Base-by-base conservation (phyloP, 169 alveolate genomes). In the Cryptosporidium ubiquitum region DNA sequence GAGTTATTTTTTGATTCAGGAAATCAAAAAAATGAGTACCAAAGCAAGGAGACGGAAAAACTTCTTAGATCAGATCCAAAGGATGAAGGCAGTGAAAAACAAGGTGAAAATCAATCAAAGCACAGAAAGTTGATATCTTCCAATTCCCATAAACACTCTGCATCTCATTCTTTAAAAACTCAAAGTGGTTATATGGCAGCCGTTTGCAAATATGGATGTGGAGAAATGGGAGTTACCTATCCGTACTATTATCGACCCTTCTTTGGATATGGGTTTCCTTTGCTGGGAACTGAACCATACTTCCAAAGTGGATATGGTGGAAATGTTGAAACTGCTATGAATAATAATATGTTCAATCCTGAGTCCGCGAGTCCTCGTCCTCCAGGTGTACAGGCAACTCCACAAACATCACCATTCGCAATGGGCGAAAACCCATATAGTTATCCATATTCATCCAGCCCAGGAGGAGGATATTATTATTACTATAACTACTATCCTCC, bases 221-320 rank as follows among this genome's bases (percentile, higher is more conserved):
- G 84, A 37, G 86, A 57, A 57, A 68, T 74, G 91, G 91, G 93
- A 71, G 93, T 91, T 5, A 91, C 93, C 9, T 91, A 85, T 68
- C 93, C 93, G 3, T 91, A 91, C 70, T 91, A 91, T 70, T 91
- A 91, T 39, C 93, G 93, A 29, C 93, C 93, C 33, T 91, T 91
- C 91, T 91, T 91, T 52, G 93, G 93, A 61, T 91, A 91, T 29
- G 93, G 93, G 10, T 91, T 70, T 29, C 93, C 93, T 18, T 39
- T 91, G 49, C 92, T 91, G 1, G 93, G 93, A 5, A 91, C 93
- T 26, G 93, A 91, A 69, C 93, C 93, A 16, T 70, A 85, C 58
- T 91, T 91, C 57, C 93, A 91, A 20, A 91, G 91, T 42, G 93
- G 93, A 6, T 91, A 91, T 51, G 93, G 93, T 3, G 93, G 93